Percentiles rank a stretch among this genome's conserved stretches.
phyloP scores from a whole-genome alignment of 768 basidiomycete genomes.

The Imleria badia region DNA sequence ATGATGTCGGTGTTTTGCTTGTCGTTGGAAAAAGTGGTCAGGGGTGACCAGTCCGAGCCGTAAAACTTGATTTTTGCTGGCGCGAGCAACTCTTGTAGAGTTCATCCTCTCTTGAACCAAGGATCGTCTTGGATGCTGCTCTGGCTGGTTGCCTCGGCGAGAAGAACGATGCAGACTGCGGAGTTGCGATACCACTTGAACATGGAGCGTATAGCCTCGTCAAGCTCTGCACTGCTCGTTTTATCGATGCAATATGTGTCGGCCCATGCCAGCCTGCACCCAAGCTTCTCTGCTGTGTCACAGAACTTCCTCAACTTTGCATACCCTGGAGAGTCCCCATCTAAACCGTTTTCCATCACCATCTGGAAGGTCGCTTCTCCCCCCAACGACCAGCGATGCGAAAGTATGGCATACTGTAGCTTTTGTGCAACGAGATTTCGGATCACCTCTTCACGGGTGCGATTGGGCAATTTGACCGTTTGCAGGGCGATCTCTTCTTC shows the following conservation, averaged over 20 bases:
- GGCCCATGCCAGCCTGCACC: conserved; percentile 22
- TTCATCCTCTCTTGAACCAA: conserved; percentile 25
- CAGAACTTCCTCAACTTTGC: conserved; percentile 18
- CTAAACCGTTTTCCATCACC: conserved; percentile 7
- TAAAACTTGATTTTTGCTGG: conserved; percentile 24
- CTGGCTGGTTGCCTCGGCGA: conserved; percentile 4
- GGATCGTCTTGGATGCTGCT: conserved; percentile 10
- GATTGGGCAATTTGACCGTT: not conserved
- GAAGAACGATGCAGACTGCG: conserved; percentile 21
- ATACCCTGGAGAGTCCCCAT: conserved; percentile 2
- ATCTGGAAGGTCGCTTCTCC: conserved; percentile 14
- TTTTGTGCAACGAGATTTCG: conserved; percentile 5
- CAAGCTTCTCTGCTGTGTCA: conserved; percentile 6
- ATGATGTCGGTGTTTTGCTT: conserved; percentile 19
- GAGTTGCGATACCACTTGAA: conserved; percentile 24
- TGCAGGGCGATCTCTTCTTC: conserved; percentile 3
- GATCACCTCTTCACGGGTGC: conserved; percentile 6
- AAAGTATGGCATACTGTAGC: conserved; percentile 14
- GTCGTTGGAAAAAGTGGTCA: conserved; percentile 16
- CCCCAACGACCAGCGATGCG: conserved; percentile 12
- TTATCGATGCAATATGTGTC: conserved; percentile 31
- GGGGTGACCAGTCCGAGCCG: conserved; percentile 10
- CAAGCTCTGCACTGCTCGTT: conserved; percentile 30
- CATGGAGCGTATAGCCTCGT: conserved; percentile 32
- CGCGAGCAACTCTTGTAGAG: conserved; percentile 23